Base-by-base conservation (phyloP, 805 yeast genomes). In the Nematodospora valgi region DNA sequence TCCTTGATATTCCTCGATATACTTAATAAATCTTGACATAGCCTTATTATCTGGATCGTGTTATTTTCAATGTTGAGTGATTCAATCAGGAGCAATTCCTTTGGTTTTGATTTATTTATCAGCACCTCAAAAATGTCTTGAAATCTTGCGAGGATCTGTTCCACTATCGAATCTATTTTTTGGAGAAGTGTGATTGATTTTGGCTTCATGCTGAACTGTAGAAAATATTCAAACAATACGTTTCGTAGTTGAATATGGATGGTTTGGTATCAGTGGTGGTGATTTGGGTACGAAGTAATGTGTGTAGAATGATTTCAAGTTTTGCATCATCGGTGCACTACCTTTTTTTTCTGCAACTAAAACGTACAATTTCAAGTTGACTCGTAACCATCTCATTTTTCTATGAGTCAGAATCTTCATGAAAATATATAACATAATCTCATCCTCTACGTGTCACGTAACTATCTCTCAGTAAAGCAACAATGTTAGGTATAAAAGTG, bases 1-100 rank as follows among this genome's bases (percentile, higher is more conserved):
- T 76, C 82, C 44, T 72, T 70, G 30, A 77, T 52, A 1, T 65
- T 62, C 28, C 76, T 52, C 2, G 80, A 72, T 2, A 76, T 62
- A 1, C 67, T 49, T 10, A 77, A 51, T 24, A 77, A 54, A 38
- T 77, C 82, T 43, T 76, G 78, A 27, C 77, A 68, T 11, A 75
- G 56, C 35, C 79, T 55, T 7, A 76, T 64, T 3, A 76, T 74
- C 1, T 70, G 62, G 35, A 72, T 57, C 0, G 80, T 68, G 43
- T 74, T 73, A 14, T 75, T 62, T 45, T 76, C 80, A 17, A 77
- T 72, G 12, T 76, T 76, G 13, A 77, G 55, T 22, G 76, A 67
- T 43, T 76, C 81, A n/a, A 74, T 71, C 0, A 80, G 72, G 23
- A 66, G 44, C 16, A 62, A 44, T 39, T 68, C 73, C 28, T 58